Evolutionary conservation across 1,284 basidiomycete genomes (phyloP).

Genomic region (Pseudozyma flocculosa): DNA sequence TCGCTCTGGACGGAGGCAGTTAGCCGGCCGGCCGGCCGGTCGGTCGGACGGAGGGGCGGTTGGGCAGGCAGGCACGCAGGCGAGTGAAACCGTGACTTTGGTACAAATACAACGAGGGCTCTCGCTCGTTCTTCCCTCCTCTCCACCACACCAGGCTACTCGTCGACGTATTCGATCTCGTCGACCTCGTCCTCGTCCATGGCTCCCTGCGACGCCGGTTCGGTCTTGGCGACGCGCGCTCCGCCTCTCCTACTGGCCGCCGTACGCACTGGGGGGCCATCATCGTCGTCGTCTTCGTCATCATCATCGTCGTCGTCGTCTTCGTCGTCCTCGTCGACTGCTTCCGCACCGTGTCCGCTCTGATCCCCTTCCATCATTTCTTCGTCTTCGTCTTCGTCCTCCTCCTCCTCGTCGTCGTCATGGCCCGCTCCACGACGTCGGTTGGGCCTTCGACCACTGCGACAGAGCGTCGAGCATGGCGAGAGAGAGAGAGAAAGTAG

Average conservation of each 20-base stretch:
- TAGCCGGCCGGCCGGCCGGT: no score
- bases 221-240: conserved; percentile 8
- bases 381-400: conserved; percentile 8
- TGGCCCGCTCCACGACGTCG: conserved; percentile 58
- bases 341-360: neutral
- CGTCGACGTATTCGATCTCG: conserved; percentile 2
- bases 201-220: conserved; percentile 5
- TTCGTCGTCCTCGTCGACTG: neutral
- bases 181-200: neutral
- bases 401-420: conserved; percentile 57
- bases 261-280: conserved; percentile 1
- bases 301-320: conserved; percentile 1
- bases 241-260: neutral
- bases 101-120: no score
- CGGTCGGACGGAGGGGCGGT: no score
- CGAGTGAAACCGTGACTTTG: no score
- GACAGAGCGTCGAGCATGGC: no score
- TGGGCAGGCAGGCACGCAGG: no score
- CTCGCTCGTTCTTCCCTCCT: no score
- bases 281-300: neutral
- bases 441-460: no score
- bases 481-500: no score
- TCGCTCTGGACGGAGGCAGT: no score
- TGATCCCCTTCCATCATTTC: neutral
- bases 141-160: no score